Base-by-base conservation (phyloP, 768 basidiomycete genomes). In the Kwoniella newhampshirensis region DNA sequence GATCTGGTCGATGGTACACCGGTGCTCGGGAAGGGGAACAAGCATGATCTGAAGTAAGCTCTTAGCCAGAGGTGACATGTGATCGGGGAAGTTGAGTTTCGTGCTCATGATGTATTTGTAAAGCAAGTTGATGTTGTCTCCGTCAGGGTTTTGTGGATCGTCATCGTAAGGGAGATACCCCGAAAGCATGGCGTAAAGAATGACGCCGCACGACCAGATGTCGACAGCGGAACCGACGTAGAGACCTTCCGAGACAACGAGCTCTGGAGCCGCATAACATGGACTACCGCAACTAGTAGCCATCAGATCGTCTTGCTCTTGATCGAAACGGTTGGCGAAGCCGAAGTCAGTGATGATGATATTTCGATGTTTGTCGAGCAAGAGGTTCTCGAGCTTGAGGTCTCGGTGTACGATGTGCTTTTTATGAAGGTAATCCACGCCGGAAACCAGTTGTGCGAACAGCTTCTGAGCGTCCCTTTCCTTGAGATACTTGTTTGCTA, bases 301-400 rank as follows among this genome's bases (percentile, higher is more conserved):
- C 96, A 98, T 98, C 63, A 98, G 84, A 74, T 99, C 96, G 77
- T 93, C 91, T 9, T 86, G 63, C 28, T 86, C 85, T 71, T 94
- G 89, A 76, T 94, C 91, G 74, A 98, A 99, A 47, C 88, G 86
- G 79, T 98, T 99, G 59, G 96, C 96, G 70, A 98, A 99, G 12
- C 96, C 96, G 76, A 99, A 99, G 76, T 98, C 96, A 55, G 96
- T 97, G 80, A 99, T 96, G 80, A 99, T 94, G 64, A 99, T 91
- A 74, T 99, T 98, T 48, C 96, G 86, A 73, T 97, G 86, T 60
- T 93, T 88, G 80, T 99, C 96, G 56, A 99, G 86, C 39, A 99
- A 86, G 2, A 99, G 81, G 74, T 98, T 99, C 80, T 98, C 94
- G 63, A 99, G 86, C 79, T 99, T 99, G 77, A 99, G 87, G 79